Evolutionary conservation across 108 stramenopile genomes (phyloP), one percentile per base, ranked within the genome.

Genomic region (Thalassiosira profunda): DNA sequence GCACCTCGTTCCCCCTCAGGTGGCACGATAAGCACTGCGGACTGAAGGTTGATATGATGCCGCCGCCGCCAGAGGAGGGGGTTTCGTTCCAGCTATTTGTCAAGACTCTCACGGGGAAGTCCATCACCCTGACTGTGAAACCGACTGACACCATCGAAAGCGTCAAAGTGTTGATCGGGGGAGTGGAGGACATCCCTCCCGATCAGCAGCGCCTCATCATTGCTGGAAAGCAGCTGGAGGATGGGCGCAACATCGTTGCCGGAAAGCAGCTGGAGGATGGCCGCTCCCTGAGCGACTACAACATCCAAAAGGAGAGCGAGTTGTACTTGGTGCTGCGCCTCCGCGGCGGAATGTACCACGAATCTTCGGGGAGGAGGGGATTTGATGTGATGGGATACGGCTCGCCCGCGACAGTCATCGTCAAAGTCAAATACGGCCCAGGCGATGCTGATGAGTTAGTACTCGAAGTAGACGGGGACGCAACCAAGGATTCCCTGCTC

Each of bases 231-330:
- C 79, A 85, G 56, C 73, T 91, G 6, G 86, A 88, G 57, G 87
- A 91, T 40, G 79, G 82, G n/a, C 47, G 59, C 17, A 84, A n/a
- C 49, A 89, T 90, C 59, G 88, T 94, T 55, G 89, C 88, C 24
- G 90, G 90, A 34, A 86, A 89, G 85, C 86, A 90, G 73, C 67
- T 93, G 15, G 92, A 93, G 63, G 90, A 93, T 41, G 87, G 88
- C 29, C 73, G 82, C 48, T 88, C 89, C 8, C 59, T 93, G 23
- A 67, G 59, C 3, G 88, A 91, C 75, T 93, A 93, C 84, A 87
- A 87, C 76, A 85, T 93, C 59, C 80, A 89, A 70, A 87, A 91
- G 75, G 89, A 84, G 58, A 81, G 83, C 31, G 84, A 80, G 24
- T 1, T 79, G 18, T 82, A 88, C 30, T 74, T 89, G 63, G 69